These are phyloP conservation scores for Thermoascus crustaceus DNA, from an alignment of 2,329 filamentous ascomycete species.

Conservation along the genomic window DNA sequence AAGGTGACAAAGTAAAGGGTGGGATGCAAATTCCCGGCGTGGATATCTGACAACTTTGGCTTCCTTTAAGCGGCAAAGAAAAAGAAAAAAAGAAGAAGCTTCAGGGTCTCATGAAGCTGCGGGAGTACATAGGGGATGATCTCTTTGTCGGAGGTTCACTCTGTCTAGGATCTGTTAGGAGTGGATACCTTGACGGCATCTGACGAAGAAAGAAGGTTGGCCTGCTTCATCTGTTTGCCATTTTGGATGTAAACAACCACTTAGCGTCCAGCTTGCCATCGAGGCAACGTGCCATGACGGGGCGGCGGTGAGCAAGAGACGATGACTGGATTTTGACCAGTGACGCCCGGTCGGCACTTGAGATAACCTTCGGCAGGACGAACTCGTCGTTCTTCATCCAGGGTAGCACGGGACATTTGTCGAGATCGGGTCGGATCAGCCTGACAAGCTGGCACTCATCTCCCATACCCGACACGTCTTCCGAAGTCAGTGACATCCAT, in stretches of 20 bases:
- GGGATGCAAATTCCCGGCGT: slow-evolving; percentile 1
- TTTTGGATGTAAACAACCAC: background rate
- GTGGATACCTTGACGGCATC: background rate
- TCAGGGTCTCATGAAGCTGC: background rate
- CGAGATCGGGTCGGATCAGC: background rate
- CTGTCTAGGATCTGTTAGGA: background rate
- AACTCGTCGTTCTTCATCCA: background rate
- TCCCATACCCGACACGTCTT: background rate
- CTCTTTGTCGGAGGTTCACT: background rate
- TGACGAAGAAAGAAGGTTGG: background rate
- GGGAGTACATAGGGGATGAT: background rate
- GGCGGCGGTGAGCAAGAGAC: background rate
- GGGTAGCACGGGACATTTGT: background rate
- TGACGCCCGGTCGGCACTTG: too few relatives aligned
- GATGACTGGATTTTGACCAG: background rate
- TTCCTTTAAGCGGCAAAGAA: background rate
- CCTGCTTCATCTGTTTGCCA: slow-evolving; percentile 1
- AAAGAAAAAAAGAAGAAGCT: background rate
- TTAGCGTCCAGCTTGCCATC: background rate
- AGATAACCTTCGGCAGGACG: background rate
- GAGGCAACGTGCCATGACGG: background rate
- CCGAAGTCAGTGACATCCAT: background rate
- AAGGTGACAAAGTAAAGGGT: background rate
- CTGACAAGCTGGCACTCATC: background rate
- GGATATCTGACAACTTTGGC: background rate